Conservation (phyloP, 2,329 filamentous ascomycete species). For the Fusarium anguioides region DNA sequence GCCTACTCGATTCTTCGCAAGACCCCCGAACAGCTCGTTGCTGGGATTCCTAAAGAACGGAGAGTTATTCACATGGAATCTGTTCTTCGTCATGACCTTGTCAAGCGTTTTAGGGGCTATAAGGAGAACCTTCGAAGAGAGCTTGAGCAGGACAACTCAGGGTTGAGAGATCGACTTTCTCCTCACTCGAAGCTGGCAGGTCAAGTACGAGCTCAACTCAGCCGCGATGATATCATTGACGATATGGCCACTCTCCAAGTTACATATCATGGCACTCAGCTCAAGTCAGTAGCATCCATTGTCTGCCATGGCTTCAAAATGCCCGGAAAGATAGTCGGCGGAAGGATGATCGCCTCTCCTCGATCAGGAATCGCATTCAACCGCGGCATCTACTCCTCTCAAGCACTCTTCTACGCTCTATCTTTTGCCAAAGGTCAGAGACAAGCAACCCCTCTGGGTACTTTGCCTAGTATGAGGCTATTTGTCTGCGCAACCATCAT, state of each 20-base stretch:
- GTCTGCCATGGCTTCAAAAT: conserved; percentile 57
- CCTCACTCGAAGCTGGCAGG: conserved; percentile 29
- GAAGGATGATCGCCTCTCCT: conserved; percentile 22
- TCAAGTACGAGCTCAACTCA: not conserved
- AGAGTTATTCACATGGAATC: conserved; percentile 55
- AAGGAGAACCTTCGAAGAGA: conserved; percentile 42
- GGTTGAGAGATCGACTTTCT: conserved; percentile 15
- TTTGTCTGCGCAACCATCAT: conserved; percentile 60
- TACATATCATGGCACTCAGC: conserved; percentile 56
- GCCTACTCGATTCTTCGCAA: conserved; percentile 21
- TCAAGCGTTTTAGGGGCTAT: conserved; percentile 45
- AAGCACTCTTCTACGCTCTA: conserved; percentile 53
- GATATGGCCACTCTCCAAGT: conserved; percentile 51
- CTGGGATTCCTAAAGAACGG: conserved; percentile 11
- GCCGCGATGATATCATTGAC: conserved; percentile 49
- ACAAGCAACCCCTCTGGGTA: conserved; percentile 43
- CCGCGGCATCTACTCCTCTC: conserved; percentile 58
- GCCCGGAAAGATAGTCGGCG: conserved; percentile 45
- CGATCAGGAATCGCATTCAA: conserved; percentile 53
- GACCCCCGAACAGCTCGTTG: conserved; percentile 8
- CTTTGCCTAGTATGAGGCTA: conserved; percentile 54
- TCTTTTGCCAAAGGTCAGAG: conserved; percentile 48
- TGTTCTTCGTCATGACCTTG: conserved; percentile 50
- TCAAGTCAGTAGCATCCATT: conserved; percentile 54
- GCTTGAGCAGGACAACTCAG: conserved; percentile 26